Evolutionary conservation across 495 filamentous ascomycete genomes (phyloP), one percentile per base, ranked within the genome.

Genomic region (Podospora australis): DNA sequence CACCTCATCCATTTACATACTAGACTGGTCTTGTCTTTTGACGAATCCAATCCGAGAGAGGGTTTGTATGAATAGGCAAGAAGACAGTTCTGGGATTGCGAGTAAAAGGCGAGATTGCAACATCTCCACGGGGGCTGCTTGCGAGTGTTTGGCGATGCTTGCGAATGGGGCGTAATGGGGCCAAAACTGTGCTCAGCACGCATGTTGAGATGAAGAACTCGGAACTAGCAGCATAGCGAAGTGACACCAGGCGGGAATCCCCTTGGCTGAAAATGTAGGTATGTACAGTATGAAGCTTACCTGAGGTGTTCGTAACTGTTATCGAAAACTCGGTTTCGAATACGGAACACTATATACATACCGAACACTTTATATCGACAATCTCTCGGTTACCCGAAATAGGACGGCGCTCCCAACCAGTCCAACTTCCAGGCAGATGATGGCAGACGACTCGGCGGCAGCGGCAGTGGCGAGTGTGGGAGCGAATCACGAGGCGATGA

Each of bases 331-430:
- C 42, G 48, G 50, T 51, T 50, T 46, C 39, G 34, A 49, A 57
- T 57, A 46, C 42, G 32, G 13, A 25, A 30, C 20, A 40, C 23
- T 44, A 56, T 46, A 44, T 45, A 48, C 45, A 41, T 52, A 40
- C 44, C 46, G 48, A 54, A 35, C n/a, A 29, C 20, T 41, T 45
- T 55, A 57, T 57, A 57, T 60, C 50, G 19, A 48, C 38, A 39
- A 46, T 43, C 20, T 51, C 58, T 63, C 50, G 60, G 49, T 49
- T 62, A 49, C 51, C 52, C 44, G 50, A 58, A 62, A 64, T 57
- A 57, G 56, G 54, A 45, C 46, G 47, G 24, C 32, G 36, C 46
- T n/a, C n/a, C n/a, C n/a, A n/a, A n/a, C n/a, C n/a, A n/a, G n/a
- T n/a, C n/a, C n/a, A n/a, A n/a, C 22, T 47, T 38, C 38, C 46